Evolutionary conservation across 2,329 filamentous ascomycete species (phyloP).

Genomic region (Xenoacremonium recifei): DNA sequence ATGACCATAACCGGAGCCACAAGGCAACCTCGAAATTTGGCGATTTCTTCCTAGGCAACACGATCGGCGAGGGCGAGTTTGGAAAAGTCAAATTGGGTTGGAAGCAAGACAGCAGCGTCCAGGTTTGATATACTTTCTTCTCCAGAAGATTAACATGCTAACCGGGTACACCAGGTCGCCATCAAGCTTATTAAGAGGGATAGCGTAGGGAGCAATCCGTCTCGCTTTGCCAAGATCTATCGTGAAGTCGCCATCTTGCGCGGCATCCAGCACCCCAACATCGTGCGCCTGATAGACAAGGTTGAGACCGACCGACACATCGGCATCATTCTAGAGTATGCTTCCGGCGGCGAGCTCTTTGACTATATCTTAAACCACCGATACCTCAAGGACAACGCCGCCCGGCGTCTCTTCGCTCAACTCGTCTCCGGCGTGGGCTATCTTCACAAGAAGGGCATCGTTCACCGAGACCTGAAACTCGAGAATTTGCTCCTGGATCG

Average conservation of each 20-base stretch:
- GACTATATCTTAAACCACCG: conserved; percentile 97
- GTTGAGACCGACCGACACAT: conserved; percentile 97
- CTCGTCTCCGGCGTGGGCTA: conserved; percentile 96
- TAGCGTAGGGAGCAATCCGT: conserved; percentile 82
- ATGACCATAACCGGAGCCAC: conserved; percentile 53
- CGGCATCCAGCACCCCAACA: conserved; percentile 90
- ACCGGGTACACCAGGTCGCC: conserved; percentile 62
- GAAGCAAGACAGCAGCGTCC: conserved; percentile 91
- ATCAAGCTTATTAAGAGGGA: conserved; percentile 98
- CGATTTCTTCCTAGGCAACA: conserved; percentile 93
- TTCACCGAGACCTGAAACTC: conserved; percentile 93
- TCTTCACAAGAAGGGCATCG: conserved; percentile 96
- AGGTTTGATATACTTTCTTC: conserved; percentile 46
- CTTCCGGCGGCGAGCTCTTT: conserved; percentile 94
- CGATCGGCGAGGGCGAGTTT: conserved; percentile 95
- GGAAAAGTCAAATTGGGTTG: conserved; percentile 98
- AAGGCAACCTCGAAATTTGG: conserved; percentile 82
- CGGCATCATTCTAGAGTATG: conserved; percentile 97
- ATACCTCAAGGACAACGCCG: conserved; percentile 91
- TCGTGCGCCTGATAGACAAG: conserved; percentile 96
- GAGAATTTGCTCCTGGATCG: conserved; percentile 94
- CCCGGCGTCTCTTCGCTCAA: conserved; percentile 89
- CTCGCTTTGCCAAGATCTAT: conserved; percentile 91
- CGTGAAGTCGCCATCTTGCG: conserved; percentile 91
- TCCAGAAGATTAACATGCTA: not conserved